These are phyloP conservation scores for Trametes pubescens DNA, from an alignment of 1,284 basidiomycete species.

Conservation along the genomic window DNA sequence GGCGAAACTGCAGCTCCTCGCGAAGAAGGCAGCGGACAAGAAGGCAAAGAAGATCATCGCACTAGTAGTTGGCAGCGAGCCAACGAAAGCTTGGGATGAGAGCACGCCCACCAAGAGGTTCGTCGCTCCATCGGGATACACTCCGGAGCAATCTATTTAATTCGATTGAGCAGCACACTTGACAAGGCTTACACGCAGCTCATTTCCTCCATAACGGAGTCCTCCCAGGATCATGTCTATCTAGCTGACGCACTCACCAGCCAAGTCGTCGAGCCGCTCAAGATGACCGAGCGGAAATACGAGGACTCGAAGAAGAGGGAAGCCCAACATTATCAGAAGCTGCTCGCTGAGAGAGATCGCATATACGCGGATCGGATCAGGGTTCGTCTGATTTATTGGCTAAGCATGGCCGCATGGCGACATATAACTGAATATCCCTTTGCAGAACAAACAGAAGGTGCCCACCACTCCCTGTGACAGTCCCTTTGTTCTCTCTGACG, in stretches of 20 bases:
- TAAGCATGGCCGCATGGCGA: background rate
- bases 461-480: background rate
- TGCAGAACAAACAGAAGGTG: constrained; percentile 79
- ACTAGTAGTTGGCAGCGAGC: constrained; percentile 70
- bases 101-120: constrained; percentile 65
- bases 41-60: constrained; percentile 63
- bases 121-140: constrained; percentile 6
- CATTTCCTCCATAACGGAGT: constrained; percentile 63
- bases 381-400: constrained; percentile 47
- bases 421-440: constrained; percentile 2
- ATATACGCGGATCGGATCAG: constrained; percentile 73
- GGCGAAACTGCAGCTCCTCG: constrained; percentile 67
- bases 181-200: constrained; percentile 72
- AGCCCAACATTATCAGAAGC: constrained; percentile 73
- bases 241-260: constrained; percentile 67
- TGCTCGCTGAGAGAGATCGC: constrained; percentile 74
- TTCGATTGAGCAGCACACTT: constrained; percentile 60
- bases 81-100: constrained; percentile 69
- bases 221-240: constrained; percentile 73
- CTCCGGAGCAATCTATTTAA: background rate
- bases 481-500: background rate
- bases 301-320: constrained; percentile 79
- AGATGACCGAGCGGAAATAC: constrained; percentile 63
- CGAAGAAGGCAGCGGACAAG: constrained; percentile 74
- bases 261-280: constrained; percentile 73